phyloP scores from a whole-genome alignment of 2,329 filamentous ascomycete genomes.

The Alternaria viburni region DNA sequence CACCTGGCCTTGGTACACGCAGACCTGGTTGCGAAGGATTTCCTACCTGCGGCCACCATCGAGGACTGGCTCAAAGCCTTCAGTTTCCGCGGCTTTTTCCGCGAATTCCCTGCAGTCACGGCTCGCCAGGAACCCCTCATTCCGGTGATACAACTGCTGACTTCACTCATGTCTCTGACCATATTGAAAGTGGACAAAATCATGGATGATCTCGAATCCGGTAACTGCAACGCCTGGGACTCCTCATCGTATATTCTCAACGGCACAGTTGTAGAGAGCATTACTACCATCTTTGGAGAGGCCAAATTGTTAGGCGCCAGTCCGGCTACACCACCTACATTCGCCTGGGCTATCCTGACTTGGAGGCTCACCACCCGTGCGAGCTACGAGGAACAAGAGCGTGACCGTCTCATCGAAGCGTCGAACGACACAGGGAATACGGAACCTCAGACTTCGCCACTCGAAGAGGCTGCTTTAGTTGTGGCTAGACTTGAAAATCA shows the following conservation, averaged over 20 bases:
- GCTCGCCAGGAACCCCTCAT: constrained; percentile 55
- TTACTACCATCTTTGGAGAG: constrained; percentile 73
- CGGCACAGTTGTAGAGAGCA: constrained; percentile 70
- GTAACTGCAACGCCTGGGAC: constrained; percentile 35
- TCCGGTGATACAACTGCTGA: constrained; percentile 71
- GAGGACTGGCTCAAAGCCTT: constrained; percentile 44
- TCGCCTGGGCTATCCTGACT: constrained; percentile 78
- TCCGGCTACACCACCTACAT: constrained; percentile 74
- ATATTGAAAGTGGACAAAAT: constrained; percentile 72
- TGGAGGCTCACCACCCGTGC: constrained; percentile 34
- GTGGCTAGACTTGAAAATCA: constrained; percentile 29
- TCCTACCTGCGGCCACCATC: constrained; percentile 38
- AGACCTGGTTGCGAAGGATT: constrained; percentile 56
- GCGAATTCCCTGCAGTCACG: constrained; percentile 59
- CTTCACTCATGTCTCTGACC: constrained; percentile 72
- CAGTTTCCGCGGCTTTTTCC: constrained; percentile 64
- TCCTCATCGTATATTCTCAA: constrained; percentile 70
- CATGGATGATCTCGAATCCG: constrained; percentile 54
- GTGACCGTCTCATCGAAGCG: constrained; percentile 35
- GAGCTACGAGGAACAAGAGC: constrained; percentile 33
- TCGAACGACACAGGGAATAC: constrained; percentile 18
- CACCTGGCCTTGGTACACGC: constrained; percentile 75
- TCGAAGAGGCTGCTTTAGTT: constrained; percentile 37
- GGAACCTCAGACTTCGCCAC: constrained; percentile 19
- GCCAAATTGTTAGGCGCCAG: constrained; percentile 61